Evolutionary conservation across 345 rosid genomes (phyloP), one percentile per base, ranked within the genome.

Genomic region (Garcia nutans): DNA sequence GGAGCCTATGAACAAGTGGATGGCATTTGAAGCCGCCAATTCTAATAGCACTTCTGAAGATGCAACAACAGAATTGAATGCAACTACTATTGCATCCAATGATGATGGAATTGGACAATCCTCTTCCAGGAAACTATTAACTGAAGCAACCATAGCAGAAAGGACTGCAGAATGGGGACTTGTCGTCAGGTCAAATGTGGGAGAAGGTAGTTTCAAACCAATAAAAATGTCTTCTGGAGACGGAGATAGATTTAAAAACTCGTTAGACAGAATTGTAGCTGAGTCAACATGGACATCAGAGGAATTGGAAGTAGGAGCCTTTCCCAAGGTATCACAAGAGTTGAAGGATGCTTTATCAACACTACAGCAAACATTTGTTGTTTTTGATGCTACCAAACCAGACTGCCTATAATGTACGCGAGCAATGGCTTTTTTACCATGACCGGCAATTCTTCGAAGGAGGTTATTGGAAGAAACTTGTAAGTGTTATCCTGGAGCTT

Each of bases 91-190:
- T 28, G 19, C 44, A 62, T 42, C 66, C 7, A 37, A n/a, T 10
- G 45, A 57, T 23, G 33, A 22, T 9, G 6, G 33, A 22, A 70
- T n/a, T 12, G 56, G 77, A 24, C 57, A 54, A 74, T 10, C 70
- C 4, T 19, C 82, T 64, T 16, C 47, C 65, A 57, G 71, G 13
- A 49, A 22, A 24, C 75, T 82, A 68, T 57, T 86, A 52, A 80
- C 86, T 0, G 91, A 75, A 68, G 86, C 94, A 9, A 90, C 76
- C 76, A 78, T 93, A 64, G 91, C 71, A 10, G 90, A 89, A 73
- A 87, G 97, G 86, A 75, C 93, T 3, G 97, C 94, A 28, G 97
- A 91, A 78, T 95, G 99, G 99, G 99, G 99, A 50, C 79, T 91
- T 9, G 85, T 83, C 10, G 87, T 91, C 84, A 82, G 72, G 81